Evolutionary conservation across 2,329 filamentous ascomycete species (phyloP).

Genomic region (Akanthomyces lecanii): DNA sequence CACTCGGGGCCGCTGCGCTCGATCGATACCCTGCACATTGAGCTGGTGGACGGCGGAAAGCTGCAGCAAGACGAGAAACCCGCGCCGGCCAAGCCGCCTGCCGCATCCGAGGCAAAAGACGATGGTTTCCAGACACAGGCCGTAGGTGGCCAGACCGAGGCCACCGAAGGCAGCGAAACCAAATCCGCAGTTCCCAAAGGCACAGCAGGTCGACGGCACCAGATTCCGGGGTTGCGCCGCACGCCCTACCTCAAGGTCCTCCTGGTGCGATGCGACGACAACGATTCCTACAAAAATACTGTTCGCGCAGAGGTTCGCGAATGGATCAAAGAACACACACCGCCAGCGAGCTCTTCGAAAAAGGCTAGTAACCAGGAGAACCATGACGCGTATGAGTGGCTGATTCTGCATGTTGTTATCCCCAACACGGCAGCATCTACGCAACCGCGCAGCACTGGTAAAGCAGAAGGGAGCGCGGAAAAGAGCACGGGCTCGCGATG

Average conservation of each 20-base stretch:
- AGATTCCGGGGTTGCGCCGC: constrained; percentile 87
- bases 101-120: constrained; percentile 37
- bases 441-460: constrained; percentile 63
- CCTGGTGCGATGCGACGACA: constrained; percentile 89
- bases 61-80: constrained; percentile 37
- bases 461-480: constrained; percentile 56
- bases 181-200: constrained; percentile 30
- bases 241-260: constrained; percentile 93
- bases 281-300: constrained; percentile 82
- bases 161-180: constrained; percentile 36
- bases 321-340: constrained; percentile 79
- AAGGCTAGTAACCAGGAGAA: constrained; percentile 70
- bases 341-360: constrained; percentile 52
- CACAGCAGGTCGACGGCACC: constrained; percentile 64
- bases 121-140: constrained; percentile 60
- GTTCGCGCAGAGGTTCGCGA: constrained; percentile 77
- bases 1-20: constrained; percentile 86
- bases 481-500: constrained; percentile 68
- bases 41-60: constrained; percentile 64
- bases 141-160: constrained; percentile 39
- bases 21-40: constrained; percentile 87
- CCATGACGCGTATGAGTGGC: constrained; percentile 94
- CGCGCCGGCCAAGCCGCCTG: constrained; percentile 28
- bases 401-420: constrained; percentile 87
- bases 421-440: constrained; percentile 78